Evolutionary conservation across 2,329 filamentous ascomycete genomes (phyloP), one percentile per base, ranked within the genome.

Genomic region (Colletotrichum sp.): DNA sequence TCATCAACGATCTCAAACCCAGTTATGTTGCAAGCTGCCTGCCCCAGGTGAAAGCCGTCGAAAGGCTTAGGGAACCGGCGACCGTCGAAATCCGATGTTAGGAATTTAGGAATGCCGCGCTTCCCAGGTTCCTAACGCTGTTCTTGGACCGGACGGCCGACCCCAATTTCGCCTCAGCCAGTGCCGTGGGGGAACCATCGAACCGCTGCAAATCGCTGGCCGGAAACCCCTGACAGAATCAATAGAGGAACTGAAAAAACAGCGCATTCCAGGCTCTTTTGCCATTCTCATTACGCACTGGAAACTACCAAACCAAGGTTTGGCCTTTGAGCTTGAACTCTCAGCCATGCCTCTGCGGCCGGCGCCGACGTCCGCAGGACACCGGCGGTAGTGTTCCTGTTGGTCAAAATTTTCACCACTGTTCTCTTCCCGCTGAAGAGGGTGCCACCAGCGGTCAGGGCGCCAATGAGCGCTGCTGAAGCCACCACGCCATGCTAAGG

Each of bases 361-460:
- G 62, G 68, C 62, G 71, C 71, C 67, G 67, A 66, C 43, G 62
- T 38, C 68, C 71, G 68, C 31, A n/a, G 71, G 71, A 73, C 24
- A 59, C 59, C 61, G 71, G 29, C 55, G 71, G 71, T 36, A 12
- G 7, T 66, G 34, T n/a, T 38, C 2, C 2, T 47, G 31, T 13
- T 54, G 8, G 66, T 24, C 16, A 27, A 51, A 47, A 13, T 47
- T 70, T 55, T 55, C 21, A 51, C n/a, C n/a, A 51, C 43, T 51
- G n/a, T 51, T 38, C 3, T 33, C 24, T 33, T 24, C 62, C 59
- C 36, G 29, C 58, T 18, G 31, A 36, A 61, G 16, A 34, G 31
- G 58, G 31, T n/a, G n/a, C 57, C 57, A 36, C 57, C 27, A 13
- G 31, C 16, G n/a, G 27, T n/a, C 58, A n/a, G 8, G n/a, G 18